These are phyloP conservation scores for Claviceps paspali DNA, from an alignment of 2,329 filamentous ascomycete genomes.

Conservation along the genomic window DNA sequence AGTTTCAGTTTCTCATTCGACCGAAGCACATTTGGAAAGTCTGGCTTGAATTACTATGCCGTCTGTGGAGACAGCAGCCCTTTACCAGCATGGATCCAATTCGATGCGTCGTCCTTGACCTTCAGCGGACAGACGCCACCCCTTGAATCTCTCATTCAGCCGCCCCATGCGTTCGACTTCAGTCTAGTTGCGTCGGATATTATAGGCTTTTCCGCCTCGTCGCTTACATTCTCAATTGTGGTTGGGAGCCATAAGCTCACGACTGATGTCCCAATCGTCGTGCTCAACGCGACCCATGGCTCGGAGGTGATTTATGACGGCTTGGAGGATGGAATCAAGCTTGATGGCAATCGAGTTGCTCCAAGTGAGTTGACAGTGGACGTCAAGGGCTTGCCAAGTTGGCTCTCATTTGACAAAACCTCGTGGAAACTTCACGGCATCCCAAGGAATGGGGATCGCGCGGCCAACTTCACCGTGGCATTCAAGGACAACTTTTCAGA, in stretches of 20 bases:
- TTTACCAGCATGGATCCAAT: slow-evolving; percentile 71
- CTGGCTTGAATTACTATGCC: slow-evolving; percentile 56
- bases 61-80: slow-evolving; percentile 65
- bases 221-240: slow-evolving; percentile 52
- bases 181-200: slow-evolving; percentile 66
- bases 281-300: slow-evolving; percentile 41
- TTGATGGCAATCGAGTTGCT: slow-evolving; percentile 40
- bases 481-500: slow-evolving; percentile 46
- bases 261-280: slow-evolving; percentile 41
- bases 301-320: slow-evolving; percentile 34
- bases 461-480: slow-evolving; percentile 46
- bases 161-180: slow-evolving; percentile 58
- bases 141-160: slow-evolving; percentile 44
- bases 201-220: slow-evolving; percentile 56
- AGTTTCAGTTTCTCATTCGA: slow-evolving; percentile 39
- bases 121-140: slow-evolving; percentile 61
- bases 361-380: slow-evolving; percentile 37
- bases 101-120: slow-evolving; percentile 45
- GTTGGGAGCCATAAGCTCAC: slow-evolving; percentile 57
- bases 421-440: slow-evolving; percentile 51
- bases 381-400: slow-evolving; percentile 41
- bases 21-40: slow-evolving; percentile 45
- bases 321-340: slow-evolving; percentile 33
- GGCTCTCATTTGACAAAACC: slow-evolving; percentile 50
- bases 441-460: slow-evolving; percentile 40